Evolutionary conservation across 306 rosid genomes (phyloP).

Genomic region (Canavalia gladiata): DNA sequence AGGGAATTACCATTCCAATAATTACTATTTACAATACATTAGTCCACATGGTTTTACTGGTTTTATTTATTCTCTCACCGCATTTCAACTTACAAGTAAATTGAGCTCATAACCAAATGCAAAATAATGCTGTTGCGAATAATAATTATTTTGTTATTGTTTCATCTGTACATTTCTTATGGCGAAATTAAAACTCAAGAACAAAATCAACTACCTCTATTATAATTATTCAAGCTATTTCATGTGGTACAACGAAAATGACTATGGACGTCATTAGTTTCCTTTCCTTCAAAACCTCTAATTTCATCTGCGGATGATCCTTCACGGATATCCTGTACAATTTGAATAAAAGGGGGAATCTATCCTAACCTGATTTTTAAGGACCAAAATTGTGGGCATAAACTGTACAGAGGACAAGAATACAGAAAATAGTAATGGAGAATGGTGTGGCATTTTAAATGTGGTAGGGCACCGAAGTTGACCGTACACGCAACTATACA

Average conservation of each 20-base stretch:
- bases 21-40: background rate
- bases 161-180: background rate
- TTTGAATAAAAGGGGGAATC: constrained; percentile 21
- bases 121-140: constrained; percentile 6
- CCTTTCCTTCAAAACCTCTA: constrained; percentile 46
- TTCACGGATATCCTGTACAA: constrained; percentile 50
- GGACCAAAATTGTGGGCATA: constrained; percentile 70
- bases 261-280: constrained; percentile 30
- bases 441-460: constrained; percentile 40
- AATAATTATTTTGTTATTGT: background rate
- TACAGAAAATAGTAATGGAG: constrained; percentile 46
- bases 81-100: constrained; percentile 2
- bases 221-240: constrained; percentile 16
- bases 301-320: constrained; percentile 40
- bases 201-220: background rate
- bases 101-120: background rate
- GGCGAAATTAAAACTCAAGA: background rate
- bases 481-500: constrained; percentile 43
- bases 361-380: constrained; percentile 52
- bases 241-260: constrained; percentile 46
- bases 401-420: constrained; percentile 56
- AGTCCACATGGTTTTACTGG: background rate
- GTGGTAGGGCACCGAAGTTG: constrained; percentile 43
- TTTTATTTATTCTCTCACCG: constrained; percentile 7
- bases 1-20: background rate